Evolutionary conservation across 1,139 yeast genomes (phyloP), one percentile per base, ranked within the genome.

Genomic region (Yamadazyma buinensis): DNA sequence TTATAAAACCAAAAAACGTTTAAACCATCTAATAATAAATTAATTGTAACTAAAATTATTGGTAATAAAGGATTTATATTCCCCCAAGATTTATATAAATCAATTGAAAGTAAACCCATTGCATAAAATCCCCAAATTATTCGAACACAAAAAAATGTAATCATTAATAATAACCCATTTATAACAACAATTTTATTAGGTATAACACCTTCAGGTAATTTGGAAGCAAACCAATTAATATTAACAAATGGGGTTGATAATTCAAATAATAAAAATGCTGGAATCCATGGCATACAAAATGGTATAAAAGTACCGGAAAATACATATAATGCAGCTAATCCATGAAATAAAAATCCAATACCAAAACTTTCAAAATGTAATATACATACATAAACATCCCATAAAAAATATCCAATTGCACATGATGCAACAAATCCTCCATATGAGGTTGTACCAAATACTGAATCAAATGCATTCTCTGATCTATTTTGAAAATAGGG

Each of bases 191-290:
- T 49, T 43, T 59, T 65, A 23, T 69, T 73, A 11, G 29, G 30
- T 39, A 81, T 52, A 12, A 73, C 59, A 7, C 78, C 77, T 4
- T 67, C 67, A 2, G 95, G 88, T 36, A 85, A 72, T 50, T 82
- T 81, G 34, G 84, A 65, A 2, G 92, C 85, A 54, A 85, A 82
- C 97, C 97, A 90, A 61, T 95, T 84, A 44, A 88, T 59, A 61
- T 92, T 90, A 38, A 92, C 80, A 55, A 90, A 90, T 10, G 98
- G 97, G 7, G 97, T 92, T 15, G 95, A 85, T 39, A 84, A 70
- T 61, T 92, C 98, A 62, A 92, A 92, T 41, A 87, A 52, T 49
- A 92, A 69, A 59, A 92, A 92, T 8, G 81, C 77, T 1, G 95
- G 94, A 43, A 86, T 75, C 74, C 86, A 87, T 14, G 95, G 94